Evolutionary conservation across 148 eudicot species (phyloP).

Genomic region (Rhododendron vialii): DNA sequence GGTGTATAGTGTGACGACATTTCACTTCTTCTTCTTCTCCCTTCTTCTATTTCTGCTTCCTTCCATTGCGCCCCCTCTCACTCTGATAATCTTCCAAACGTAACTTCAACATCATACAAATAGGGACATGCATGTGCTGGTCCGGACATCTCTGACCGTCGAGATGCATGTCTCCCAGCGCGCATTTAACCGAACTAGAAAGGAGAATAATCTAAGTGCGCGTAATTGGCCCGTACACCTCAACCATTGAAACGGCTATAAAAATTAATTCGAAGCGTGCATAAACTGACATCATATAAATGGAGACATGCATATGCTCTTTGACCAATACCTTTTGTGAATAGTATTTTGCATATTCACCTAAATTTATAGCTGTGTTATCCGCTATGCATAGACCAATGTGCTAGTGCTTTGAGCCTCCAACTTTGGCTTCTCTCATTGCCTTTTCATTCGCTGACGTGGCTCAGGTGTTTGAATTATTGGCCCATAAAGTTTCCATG

Average conservation of each 20-base stretch:
- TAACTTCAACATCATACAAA: background rate
- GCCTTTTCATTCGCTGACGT: conserved; percentile 14
- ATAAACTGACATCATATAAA: background rate
- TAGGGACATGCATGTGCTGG: background rate
- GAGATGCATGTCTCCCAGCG: too few relatives aligned
- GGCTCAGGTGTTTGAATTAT: conserved; percentile 39
- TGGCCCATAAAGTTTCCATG: conserved; percentile 33
- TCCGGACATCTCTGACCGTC: background rate
- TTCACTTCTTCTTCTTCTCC: conserved; percentile 8
- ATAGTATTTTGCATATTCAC: background rate
- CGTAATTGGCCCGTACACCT: background rate
- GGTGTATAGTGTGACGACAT: conserved; percentile 12
- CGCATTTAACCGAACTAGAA: rapidly evolving
- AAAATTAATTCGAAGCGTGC: background rate
- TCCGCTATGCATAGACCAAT: background rate
- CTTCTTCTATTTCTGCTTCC: conserved; percentile 1
- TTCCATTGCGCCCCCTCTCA: background rate
- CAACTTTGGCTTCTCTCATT: conserved; percentile 21
- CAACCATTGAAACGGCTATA: too few relatives aligned
- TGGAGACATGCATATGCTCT: conserved; percentile 10
- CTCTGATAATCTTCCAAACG: conserved; percentile 15
- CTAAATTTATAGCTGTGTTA: background rate
- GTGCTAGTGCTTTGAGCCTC: conserved; percentile 17
- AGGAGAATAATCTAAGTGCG: background rate
- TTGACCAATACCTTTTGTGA: conserved; percentile 14